Base-by-base conservation (phyloP, 129 eudicot genomes). In the Dittrichia graveolens region DNA sequence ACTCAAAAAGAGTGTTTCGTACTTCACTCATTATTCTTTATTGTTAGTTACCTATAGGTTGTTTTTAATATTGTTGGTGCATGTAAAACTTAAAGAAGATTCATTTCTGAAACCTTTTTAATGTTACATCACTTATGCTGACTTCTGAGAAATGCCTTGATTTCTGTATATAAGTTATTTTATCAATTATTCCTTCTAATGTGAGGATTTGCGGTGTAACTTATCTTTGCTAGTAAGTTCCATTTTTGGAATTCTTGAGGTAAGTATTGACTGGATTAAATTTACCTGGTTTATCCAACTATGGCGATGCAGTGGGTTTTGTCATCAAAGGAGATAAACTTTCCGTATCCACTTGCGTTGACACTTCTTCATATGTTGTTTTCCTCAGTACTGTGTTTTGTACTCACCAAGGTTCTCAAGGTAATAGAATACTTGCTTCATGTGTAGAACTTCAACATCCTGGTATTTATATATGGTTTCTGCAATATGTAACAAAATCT, bases 311-410 rank as follows among this genome's bases (percentile, higher is more conserved):
- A 94, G 99, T 90, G 96, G 97, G 97, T 90, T 73, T 77, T 94
- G 82, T 90, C 99, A 65, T 94, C 97, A 14, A 90, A 90, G 85
- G 97, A 90, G 75, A 88, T 90, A 71, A 94, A 94, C 79, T 94
- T 94, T 73, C 99, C 99, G 7, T 90, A 90, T 68, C 99, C 99
- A 57, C 99, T 94, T 75, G 99, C 91, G 56, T 76, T 94, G 78
- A 90, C 97, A 24, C 96, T 94, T 34, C 89, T 90, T 79, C 99
- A 94, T 82, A 94, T 88, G 99, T 78, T 88, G 46, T 94, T 94
- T 83, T 94, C 98, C 52, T 94, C 97, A 39, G 93, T 88, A 44
- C 64, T 94, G 12, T 90, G 98, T 74, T 90, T 90, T 81, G 66
- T 78, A 75, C 81, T 94, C 65, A 88, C 94, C 79, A 94, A 84